phyloP scores from a whole-genome alignment of 2,329 filamentous ascomycete species.

The Neopestalotiopsis rosae region DNA sequence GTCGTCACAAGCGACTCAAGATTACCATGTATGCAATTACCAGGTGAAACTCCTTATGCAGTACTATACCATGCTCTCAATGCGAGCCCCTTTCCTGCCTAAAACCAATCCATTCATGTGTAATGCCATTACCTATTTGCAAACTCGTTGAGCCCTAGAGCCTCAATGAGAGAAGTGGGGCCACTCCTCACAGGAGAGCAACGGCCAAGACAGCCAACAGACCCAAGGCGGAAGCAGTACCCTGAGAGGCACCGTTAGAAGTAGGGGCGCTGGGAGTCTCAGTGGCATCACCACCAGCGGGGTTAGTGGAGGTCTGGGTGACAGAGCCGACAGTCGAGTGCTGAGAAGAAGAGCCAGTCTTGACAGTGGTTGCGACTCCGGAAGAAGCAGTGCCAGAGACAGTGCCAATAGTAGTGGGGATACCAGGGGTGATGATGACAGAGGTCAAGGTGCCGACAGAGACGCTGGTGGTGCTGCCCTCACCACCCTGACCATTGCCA shows the following conservation, averaged over 20 bases:
- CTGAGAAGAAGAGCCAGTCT: neutral
- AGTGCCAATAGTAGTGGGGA: neutral
- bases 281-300: neutral
- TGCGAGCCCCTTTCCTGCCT: neutral
- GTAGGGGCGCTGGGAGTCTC: neutral
- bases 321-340: neutral
- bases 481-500: neutral
- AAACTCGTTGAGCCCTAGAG: neutral
- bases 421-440: neutral
- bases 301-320: neutral
- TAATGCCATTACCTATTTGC: neutral
- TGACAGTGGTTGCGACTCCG: neutral
- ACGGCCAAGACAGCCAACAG: conserved; percentile 8
- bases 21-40: neutral
- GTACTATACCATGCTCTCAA: neutral
- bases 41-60: neutral
- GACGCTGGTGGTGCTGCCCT: neutral
- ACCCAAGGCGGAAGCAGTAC: conserved; percentile 1
- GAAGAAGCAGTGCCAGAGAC: conserved; percentile 3
- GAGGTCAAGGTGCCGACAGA: neutral
- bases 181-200: neutral
- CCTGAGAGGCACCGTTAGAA: conserved; percentile 2
- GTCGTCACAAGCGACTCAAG: neutral
- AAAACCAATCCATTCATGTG: neutral
- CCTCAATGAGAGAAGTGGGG: neutral